phyloP scores from a whole-genome alignment of 2,329 filamentous ascomycete genomes.

The Colletotrichum tropicicola region DNA sequence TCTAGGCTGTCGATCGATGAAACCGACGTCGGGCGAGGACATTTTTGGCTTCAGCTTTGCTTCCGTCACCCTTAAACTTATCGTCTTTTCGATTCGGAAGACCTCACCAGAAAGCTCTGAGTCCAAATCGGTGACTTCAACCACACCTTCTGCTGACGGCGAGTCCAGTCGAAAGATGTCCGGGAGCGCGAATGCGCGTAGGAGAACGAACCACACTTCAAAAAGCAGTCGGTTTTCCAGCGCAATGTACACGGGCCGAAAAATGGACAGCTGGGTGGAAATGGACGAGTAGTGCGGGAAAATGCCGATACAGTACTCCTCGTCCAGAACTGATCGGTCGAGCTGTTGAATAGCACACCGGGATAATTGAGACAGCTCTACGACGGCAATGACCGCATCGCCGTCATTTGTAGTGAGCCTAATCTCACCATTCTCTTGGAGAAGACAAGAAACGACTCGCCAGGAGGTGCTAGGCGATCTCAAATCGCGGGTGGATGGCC shows the following conservation, averaged over 20 bases:
- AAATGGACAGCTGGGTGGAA: slow-evolving; percentile 76
- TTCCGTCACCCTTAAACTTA: slow-evolving; percentile 67
- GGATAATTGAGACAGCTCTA: slow-evolving; percentile 89
- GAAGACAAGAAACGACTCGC: slow-evolving; percentile 89
- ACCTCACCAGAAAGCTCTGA: slow-evolving; percentile 56
- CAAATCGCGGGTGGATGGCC: slow-evolving; percentile 66
- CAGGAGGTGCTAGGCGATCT: slow-evolving; percentile 70
- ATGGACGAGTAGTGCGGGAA: slow-evolving; percentile 90
- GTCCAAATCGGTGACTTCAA: slow-evolving; percentile 48
- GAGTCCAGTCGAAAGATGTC: slow-evolving; percentile 80
- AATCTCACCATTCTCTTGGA: slow-evolving; percentile 94
- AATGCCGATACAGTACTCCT: slow-evolving; percentile 93
- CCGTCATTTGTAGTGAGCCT: slow-evolving; percentile 91
- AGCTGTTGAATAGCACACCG: slow-evolving; percentile 90
- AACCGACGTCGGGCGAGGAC: slow-evolving; percentile 30
- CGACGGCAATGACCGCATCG: slow-evolving; percentile 79
- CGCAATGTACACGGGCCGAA: slow-evolving; percentile 89
- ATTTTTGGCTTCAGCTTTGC: slow-evolving; percentile 63
- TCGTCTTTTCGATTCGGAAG: slow-evolving; percentile 70
- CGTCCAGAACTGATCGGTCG: slow-evolving; percentile 88
- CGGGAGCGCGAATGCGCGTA: slow-evolving; percentile 91
- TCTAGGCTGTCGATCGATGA: slow-evolving; percentile 40
- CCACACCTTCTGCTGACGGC: slow-evolving; percentile 49
- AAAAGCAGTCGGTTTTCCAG: slow-evolving; percentile 90
- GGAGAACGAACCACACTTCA: slow-evolving; percentile 94